These are phyloP conservation scores for Diaporthe batatas DNA, from an alignment of 2,329 filamentous ascomycete species.

Conservation along the genomic window DNA sequence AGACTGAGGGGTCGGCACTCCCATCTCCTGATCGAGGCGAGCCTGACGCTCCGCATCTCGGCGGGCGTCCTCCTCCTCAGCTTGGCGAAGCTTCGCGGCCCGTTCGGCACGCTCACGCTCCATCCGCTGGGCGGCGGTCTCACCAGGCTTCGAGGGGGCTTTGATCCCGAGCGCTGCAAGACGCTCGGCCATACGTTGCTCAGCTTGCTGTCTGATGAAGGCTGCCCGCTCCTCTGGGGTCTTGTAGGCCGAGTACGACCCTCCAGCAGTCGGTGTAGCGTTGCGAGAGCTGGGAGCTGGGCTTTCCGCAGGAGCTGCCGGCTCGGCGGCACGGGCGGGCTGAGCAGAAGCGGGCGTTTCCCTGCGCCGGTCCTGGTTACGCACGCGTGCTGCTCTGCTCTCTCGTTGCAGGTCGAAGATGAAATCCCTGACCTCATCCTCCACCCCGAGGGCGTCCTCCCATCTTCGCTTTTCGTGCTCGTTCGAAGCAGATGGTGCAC, in stretches of 20 bases:
- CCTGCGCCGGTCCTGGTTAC: conserved; percentile 68
- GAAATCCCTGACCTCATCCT: conserved; percentile 97
- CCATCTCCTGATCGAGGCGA: conserved; percentile 83
- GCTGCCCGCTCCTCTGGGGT: conserved; percentile 94
- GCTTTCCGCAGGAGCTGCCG: conserved; percentile 64
- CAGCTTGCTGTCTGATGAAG: conserved; percentile 96
- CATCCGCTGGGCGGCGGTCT: conserved; percentile 84
- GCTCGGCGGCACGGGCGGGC: conserved; percentile 57
- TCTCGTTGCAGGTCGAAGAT: conserved; percentile 95
- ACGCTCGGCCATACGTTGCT: conserved; percentile 96
- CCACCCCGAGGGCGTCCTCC: conserved; percentile 96
- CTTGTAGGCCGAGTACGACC: conserved; percentile 85
- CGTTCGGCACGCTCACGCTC: conserved; percentile 91
- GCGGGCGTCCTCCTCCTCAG: conserved; percentile 92
- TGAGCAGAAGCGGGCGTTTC: conserved; percentile 59
- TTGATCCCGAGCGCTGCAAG: conserved; percentile 94
- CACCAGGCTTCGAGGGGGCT: conserved; percentile 81
- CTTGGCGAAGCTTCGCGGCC: conserved; percentile 87
- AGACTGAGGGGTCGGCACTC: conserved; percentile 66
- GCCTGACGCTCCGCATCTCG: conserved; percentile 90
- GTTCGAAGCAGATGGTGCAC: conserved; percentile 77
- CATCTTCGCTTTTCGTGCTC: conserved; percentile 94
- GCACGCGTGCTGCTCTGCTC: conserved; percentile 80
- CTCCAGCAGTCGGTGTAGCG: conserved; percentile 66
- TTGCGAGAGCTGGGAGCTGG: conserved; percentile 67